Evolutionary conservation across 306 rosid species (phyloP).

Genomic region (Canavalia ensiformis): DNA sequence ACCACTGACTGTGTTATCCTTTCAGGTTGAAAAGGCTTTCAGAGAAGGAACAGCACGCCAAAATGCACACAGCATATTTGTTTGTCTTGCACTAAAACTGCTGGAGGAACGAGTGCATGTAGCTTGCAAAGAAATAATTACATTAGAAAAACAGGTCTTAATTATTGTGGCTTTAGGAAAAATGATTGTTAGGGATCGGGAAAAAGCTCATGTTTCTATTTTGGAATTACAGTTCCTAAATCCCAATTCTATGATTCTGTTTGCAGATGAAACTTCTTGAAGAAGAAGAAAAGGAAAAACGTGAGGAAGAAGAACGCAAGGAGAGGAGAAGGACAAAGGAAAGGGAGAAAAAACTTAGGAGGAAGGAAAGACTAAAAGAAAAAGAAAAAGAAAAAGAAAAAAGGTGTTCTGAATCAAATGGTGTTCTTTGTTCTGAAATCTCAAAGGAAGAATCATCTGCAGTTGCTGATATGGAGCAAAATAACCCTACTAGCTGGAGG

Average conservation of each 20-base stretch:
- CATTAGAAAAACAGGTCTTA: conserved; percentile 93
- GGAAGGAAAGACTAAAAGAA: conserved; percentile 95
- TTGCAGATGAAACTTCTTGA: conserved; percentile 95
- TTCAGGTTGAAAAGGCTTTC: conserved; percentile 98
- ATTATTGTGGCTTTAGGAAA: conserved; percentile 49
- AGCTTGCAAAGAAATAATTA: conserved; percentile 97
- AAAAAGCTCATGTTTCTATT: conserved; percentile 31
- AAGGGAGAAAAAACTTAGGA: conserved; percentile 91
- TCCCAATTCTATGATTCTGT: conserved; percentile 46
- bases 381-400: conserved; percentile 85
- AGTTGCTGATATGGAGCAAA: conserved; percentile 69
- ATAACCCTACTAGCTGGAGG: conserved; percentile 56
- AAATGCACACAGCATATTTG: conserved; percentile 99
- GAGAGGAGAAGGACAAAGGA: conserved; percentile 94
- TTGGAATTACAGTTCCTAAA: conserved; percentile 46
- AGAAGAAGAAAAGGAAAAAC: conserved; percentile 99
- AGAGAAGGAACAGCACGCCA: conserved; percentile 99
- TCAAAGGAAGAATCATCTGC: conserved; percentile 69
- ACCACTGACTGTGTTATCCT: conserved; percentile 48
- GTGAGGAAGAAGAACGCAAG: conserved; percentile 97
- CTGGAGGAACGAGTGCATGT: conserved; percentile 98
- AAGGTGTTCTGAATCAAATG: conserved; percentile 60
- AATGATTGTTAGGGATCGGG: neutral
- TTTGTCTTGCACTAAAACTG: conserved; percentile 91
- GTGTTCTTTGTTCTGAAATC: conserved; percentile 58